Evolutionary conservation across 768 basidiomycete species (phyloP), one percentile per base, ranked within the genome.

Genomic region (Amanita jacksonii): DNA sequence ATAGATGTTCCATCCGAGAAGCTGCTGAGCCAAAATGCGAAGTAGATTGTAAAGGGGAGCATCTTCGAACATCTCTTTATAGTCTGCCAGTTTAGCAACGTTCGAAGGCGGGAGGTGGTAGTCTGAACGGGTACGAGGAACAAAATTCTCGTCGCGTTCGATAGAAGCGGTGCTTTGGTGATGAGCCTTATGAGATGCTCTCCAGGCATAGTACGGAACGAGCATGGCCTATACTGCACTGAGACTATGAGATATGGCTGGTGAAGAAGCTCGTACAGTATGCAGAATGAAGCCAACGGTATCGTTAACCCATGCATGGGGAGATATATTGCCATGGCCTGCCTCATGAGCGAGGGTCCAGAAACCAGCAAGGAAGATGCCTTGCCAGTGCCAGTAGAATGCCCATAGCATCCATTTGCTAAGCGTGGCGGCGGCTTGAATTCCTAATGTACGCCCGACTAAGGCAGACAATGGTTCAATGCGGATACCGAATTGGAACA

Each of bases 71-170:
- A 73, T 60, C 35, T 74, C 73, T 28, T 69, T 66, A 49, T 76
- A 76, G 50, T 75, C 72, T 8, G 57, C 45, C n/a, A 57, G 46
- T 9, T 60, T 57, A 1, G 71, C 67, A 15, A 51, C 53, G 5
- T 49, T 49, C 45, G 66, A 62, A 2, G 69, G 52, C 6, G 73
- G 75, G 8, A 78, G 61, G 3, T 57, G n/a, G 43, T 69, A 71
- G 43, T 75, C 61, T 8, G 65, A 57, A 16, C 66, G 65, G n/a
- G 69, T 69, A 32, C 67, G 65, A 46, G 80, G 81, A 18, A 85
- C 76, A 49, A 73, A 84, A 54, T 86, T 86, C 60, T 88, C 84
- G 49, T 91, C 86, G n/a, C 81, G 69, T 54, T 82, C 83, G 48
- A 87, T 72, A 2, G 81, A 82, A 53, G 79, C 80, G 51, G 85